A percentile compares a stretch with the other conserved stretches of the same genome.
These are phyloP conservation scores for Rheum nobile DNA, from an alignment of 148 eudicot species.

Conservation along the genomic window DNA sequence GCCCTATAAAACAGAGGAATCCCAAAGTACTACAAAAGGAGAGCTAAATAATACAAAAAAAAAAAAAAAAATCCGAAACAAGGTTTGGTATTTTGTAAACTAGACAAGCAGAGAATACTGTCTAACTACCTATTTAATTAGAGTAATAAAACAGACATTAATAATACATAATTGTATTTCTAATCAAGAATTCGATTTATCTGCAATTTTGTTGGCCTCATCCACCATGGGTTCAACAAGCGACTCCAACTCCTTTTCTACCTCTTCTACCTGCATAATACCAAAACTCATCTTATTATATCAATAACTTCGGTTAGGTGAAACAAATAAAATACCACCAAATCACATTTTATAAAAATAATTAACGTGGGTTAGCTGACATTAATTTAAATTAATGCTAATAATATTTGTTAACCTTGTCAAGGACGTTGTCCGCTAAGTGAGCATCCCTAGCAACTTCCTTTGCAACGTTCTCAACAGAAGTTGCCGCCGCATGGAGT, in stretches of 20 bases:
- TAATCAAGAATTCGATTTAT: slow-evolving; percentile 1
- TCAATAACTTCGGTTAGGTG: background rate
- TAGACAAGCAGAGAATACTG: too few relatives aligned
- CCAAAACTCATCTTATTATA: background rate
- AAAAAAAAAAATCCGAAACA: too few relatives aligned
- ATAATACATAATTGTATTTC: too few relatives aligned
- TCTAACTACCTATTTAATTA: too few relatives aligned
- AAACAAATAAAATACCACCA: background rate
- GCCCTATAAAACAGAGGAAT: too few relatives aligned
- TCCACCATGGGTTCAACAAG: slow-evolving; percentile 2
- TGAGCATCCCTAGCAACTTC: slow-evolving; percentile 28
- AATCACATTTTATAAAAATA: background rate
- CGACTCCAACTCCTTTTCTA: slow-evolving; percentile 19
- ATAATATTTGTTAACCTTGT: slow-evolving; percentile 21
- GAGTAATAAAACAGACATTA: too few relatives aligned
- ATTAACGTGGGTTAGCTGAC: background rate
- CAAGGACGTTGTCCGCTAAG: slow-evolving; percentile 20
- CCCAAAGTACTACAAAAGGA: too few relatives aligned
- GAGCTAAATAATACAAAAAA: too few relatives aligned
- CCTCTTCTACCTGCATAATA: slow-evolving; percentile 28
- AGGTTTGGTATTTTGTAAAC: too few relatives aligned
- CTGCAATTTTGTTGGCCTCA: background rate
- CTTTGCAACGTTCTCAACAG: slow-evolving; percentile 23
- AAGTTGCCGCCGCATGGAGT: slow-evolving; percentile 12
- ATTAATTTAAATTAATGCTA: background rate